Conservation (phyloP, 345 rosid species). For the Linum tenue region DNA sequence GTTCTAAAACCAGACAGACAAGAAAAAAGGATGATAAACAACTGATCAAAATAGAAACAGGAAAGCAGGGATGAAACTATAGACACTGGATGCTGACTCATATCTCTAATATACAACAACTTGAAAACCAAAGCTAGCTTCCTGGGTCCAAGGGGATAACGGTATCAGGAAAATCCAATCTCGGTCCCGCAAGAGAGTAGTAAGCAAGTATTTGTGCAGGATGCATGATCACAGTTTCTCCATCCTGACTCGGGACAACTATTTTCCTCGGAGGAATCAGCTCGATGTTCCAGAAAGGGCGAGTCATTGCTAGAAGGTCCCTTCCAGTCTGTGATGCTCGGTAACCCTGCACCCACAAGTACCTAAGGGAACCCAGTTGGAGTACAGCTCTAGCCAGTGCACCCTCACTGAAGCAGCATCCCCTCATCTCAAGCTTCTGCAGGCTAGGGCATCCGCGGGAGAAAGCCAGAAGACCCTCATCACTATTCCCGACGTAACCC, state of each 20-base stretch:
- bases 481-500: slow-evolving; percentile 74
- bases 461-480: slow-evolving; percentile 63
- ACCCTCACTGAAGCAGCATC: slow-evolving; percentile 71
- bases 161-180: slow-evolving; percentile 69
- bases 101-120: too few relatives aligned
- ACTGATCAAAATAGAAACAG: too few relatives aligned
- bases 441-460: slow-evolving; percentile 80
- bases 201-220: slow-evolving; percentile 91
- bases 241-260: slow-evolving; percentile 15
- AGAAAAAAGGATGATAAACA: too few relatives aligned
- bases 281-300: slow-evolving; percentile 96
- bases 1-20: too few relatives aligned
- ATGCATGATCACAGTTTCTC: slow-evolving; percentile 36
- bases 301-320: slow-evolving; percentile 64
- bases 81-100: too few relatives aligned
- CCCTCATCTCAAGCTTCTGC: slow-evolving; percentile 89
- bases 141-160: slow-evolving; percentile 45
- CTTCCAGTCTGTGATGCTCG: slow-evolving; percentile 38
- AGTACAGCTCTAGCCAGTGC: slow-evolving; percentile 61
- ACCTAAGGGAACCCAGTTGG: slow-evolving; percentile 66
- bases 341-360: slow-evolving; percentile 94
- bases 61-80: too few relatives aligned
- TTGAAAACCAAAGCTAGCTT: not conserved
- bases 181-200: slow-evolving; percentile 82
- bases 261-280: slow-evolving; percentile 55